Evolutionary conservation across 345 rosid genomes (phyloP).

Genomic region (Barbarea vulgaris): DNA sequence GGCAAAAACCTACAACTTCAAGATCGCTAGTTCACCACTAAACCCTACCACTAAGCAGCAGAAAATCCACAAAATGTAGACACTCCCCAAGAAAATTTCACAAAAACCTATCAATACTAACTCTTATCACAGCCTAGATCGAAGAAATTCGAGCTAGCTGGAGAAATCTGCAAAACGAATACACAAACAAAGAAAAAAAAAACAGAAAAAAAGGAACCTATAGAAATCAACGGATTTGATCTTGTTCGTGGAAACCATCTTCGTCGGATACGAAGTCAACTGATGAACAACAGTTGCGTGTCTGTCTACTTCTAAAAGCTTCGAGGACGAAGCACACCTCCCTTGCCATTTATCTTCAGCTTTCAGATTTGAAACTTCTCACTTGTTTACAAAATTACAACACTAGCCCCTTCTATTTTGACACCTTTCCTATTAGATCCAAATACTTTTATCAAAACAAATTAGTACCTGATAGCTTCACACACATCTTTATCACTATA

Average conservation of each 20-base stretch:
- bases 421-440: neutral
- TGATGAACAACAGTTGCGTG: conserved; percentile 18
- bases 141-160: conserved; percentile 13
- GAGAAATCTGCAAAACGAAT: neutral
- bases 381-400: conserved; percentile 5
- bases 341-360: conserved; percentile 23
- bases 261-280: conserved; percentile 27
- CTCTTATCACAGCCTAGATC: conserved; percentile 19
- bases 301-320: conserved; percentile 24
- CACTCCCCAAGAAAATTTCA: neutral
- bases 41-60: conserved; percentile 25
- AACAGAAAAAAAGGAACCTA: conserved; percentile 53
- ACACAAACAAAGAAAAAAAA: neutral
- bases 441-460: neutral
- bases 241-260: conserved; percentile 65
- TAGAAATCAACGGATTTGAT: conserved; percentile 78
- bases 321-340: conserved; percentile 28
- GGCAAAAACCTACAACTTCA: conserved; percentile 13
- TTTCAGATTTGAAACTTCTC: conserved; percentile 34
- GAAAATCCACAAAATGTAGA: neutral
- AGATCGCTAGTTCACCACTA: conserved; percentile 7
- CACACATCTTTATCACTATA: neutral
- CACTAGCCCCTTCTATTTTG: neutral
- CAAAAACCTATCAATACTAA: neutral
- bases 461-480: neutral